These are phyloP conservation scores for Pterula multifida DNA, from an alignment of 1,284 basidiomycete species.

Conservation along the genomic window DNA sequence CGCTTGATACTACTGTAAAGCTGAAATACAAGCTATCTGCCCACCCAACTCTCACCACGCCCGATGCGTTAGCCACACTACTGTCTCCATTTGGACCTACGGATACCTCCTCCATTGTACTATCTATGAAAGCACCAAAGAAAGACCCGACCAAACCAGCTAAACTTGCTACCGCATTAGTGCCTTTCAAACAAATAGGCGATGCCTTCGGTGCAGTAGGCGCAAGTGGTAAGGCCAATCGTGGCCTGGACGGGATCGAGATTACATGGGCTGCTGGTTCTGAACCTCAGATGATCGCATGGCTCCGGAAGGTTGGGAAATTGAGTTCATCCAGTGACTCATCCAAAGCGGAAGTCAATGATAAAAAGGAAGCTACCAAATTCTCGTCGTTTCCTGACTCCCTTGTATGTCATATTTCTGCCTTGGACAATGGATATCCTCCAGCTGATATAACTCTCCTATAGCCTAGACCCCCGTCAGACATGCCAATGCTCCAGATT, in stretches of 20 bases:
- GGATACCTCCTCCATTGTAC: conserved; percentile 51
- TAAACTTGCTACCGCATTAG: conserved; percentile 56
- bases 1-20: conserved; percentile 61
- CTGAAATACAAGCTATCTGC: conserved; percentile 51
- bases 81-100: conserved; percentile 48
- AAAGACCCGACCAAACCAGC: conserved; percentile 38
- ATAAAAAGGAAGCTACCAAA: background rate
- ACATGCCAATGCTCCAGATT: conserved; percentile 16
- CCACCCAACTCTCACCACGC: conserved; percentile 41
- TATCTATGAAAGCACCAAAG: conserved; percentile 50
- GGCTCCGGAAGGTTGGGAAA: conserved; percentile 63
- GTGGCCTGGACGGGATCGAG: conserved; percentile 44
- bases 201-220: conserved; percentile 64
- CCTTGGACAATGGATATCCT: background rate
- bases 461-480: no score
- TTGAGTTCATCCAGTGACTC: conserved; percentile 25
- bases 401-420: background rate
- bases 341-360: conserved; percentile 6
- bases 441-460: background rate
- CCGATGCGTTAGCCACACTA: conserved; percentile 35
- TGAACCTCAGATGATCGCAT: conserved; percentile 64
- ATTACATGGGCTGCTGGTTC: conserved; percentile 58
- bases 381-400: background rate
- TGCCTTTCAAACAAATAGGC: conserved; percentile 62
- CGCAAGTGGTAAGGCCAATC: conserved; percentile 38